phyloP scores from a whole-genome alignment of 1,139 yeast genomes.

The Casaregolazyma suthepensis region DNA sequence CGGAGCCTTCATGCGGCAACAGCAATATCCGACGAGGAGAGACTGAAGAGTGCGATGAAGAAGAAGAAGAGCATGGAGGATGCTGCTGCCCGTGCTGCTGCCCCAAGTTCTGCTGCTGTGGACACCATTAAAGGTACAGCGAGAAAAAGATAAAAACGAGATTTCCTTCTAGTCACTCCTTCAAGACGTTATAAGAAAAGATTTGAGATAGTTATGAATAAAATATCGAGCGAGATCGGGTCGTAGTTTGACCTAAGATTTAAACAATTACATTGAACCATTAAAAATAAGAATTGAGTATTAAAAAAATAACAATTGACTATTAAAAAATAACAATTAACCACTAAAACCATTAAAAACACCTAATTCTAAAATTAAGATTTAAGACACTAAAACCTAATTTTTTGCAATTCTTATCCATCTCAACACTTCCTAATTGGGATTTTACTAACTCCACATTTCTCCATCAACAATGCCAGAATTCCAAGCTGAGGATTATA shows the following conservation, averaged over 20 bases:
- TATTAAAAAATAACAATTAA: too few species aligned
- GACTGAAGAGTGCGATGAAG: neutral
- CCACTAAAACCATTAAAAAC: too few species aligned
- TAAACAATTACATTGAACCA: neutral
- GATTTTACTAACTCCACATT: neutral
- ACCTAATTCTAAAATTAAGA: too few species aligned
- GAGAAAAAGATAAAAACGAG: neutral
- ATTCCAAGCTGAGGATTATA: slow-evolving; percentile 32
- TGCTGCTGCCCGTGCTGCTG: slow-evolving; percentile 4
- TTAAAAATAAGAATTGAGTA: neutral
- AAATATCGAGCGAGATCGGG: too few species aligned
- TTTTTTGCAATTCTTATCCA: too few species aligned
- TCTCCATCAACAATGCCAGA: neutral
- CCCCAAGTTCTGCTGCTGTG: neutral
- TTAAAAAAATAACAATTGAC: neutral
- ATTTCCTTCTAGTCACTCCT: neutral
- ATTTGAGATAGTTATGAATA: neutral
- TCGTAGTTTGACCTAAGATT: too few species aligned
- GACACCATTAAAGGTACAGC: neutral
- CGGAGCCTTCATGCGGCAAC: slow-evolving; percentile 6
- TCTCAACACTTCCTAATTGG: neutral
- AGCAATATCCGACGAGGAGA: neutral
- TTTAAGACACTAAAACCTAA: too few species aligned
- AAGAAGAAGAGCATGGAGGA: slow-evolving; percentile 1
- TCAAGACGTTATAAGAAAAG: neutral